Evolutionary conservation across 306 rosid species (phyloP).

Genomic region (Myrica gale): DNA sequence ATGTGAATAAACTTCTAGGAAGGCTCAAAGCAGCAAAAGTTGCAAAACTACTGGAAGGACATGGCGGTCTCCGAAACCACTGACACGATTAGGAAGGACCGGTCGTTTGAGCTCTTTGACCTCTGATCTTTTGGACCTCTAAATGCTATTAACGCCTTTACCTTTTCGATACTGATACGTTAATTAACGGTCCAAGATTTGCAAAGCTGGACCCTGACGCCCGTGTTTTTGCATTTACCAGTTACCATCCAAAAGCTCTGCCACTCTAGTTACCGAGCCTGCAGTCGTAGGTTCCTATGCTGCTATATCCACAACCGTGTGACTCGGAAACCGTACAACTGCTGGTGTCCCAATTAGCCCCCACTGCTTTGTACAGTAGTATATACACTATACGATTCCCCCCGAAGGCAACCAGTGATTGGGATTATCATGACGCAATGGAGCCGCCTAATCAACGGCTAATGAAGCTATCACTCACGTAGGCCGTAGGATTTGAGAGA

Average conservation of each 20-base stretch:
- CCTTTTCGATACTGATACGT: constrained; percentile 22
- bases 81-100: constrained; percentile 40
- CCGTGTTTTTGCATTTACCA: too few species aligned
- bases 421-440: neutral
- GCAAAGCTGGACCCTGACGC: neutral
- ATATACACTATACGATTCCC: neutral
- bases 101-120: constrained; percentile 18
- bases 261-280: too few species aligned
- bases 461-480: neutral
- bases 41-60: constrained; percentile 1
- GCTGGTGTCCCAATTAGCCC: too few species aligned
- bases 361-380: neutral
- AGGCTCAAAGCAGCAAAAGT: too few species aligned
- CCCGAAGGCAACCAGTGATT: neutral
- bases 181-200: constrained; percentile 22
- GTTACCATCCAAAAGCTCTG: too few species aligned
- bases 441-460: constrained; percentile 21
- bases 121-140: constrained; percentile 16
- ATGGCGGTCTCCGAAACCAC: constrained; percentile 45
- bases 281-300: neutral
- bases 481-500: too few species aligned
- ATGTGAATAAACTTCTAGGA: too few species aligned
- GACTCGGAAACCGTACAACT: too few species aligned
- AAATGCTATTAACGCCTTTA: constrained; percentile 27
- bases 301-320: too few species aligned